Conservation (phyloP, 306 rosid species). For the Pyrus communis region DNA sequence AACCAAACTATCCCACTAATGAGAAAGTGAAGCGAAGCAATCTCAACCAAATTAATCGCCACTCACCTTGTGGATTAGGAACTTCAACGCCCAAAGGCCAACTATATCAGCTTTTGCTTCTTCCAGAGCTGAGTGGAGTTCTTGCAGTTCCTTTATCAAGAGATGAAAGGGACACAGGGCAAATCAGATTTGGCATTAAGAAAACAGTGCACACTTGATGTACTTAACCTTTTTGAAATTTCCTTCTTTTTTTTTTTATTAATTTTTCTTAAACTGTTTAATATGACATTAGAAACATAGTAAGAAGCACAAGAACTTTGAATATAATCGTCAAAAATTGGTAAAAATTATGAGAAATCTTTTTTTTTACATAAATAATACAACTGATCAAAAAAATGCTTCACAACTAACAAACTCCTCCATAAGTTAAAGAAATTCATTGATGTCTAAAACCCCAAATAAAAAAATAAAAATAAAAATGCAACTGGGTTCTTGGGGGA, state of each 20-base stretch:
- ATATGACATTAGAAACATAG: not conserved
- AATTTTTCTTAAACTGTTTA: not conserved
- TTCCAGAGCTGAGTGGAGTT: conserved; percentile 85
- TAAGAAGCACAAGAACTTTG: not conserved
- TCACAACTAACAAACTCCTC: not conserved
- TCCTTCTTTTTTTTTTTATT: not conserved
- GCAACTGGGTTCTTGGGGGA: not conserved
- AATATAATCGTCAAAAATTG: not conserved
- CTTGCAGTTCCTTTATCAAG: conserved; percentile 79
- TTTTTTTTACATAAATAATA: not conserved
- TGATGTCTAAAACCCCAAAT: not conserved
- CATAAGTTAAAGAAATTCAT: not conserved
- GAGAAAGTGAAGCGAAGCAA: not conserved
- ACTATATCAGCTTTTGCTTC: conserved; percentile 99
- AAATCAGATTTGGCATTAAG: not conserved
- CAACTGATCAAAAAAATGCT: not conserved
- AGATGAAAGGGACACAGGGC: conserved; percentile 3
- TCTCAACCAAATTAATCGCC: not conserved
- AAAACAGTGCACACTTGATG: not conserved
- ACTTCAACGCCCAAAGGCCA: conserved; percentile 89
- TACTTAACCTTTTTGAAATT: not conserved
- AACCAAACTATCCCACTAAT: not conserved
- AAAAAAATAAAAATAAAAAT: not conserved
- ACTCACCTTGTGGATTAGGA: conserved; percentile 62
- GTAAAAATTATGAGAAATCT: not conserved